These are phyloP conservation scores for Eremothecium sinecaudum DNA, from an alignment of 1,139 yeast species.

Conservation along the genomic window DNA sequence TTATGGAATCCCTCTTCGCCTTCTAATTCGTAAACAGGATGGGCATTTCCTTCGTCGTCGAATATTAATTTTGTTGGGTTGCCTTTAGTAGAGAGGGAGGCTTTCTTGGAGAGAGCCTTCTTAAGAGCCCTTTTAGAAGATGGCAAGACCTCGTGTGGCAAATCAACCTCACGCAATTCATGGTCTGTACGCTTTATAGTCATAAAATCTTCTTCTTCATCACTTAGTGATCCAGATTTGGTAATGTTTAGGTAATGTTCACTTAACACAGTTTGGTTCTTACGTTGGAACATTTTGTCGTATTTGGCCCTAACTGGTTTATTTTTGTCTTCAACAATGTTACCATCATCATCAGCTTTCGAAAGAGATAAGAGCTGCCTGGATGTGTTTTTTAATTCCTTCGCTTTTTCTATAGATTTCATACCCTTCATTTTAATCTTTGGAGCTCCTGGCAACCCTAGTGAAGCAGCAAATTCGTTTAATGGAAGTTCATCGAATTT, in stretches of 20 bases:
- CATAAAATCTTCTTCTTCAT: constrained; percentile 60
- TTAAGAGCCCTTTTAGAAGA: constrained; percentile 82
- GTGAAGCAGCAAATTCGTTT: constrained; percentile 74
- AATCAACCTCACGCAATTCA: constrained; percentile 50
- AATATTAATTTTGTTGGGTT: constrained; percentile 72
- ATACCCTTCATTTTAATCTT: constrained; percentile 63
- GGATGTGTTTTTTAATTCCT: constrained; percentile 75
- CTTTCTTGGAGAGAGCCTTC: constrained; percentile 80
- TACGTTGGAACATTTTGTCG: constrained; percentile 92
- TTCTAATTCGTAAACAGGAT: constrained; percentile 82
- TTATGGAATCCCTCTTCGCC: constrained; percentile 79
- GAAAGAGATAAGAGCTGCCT: constrained; percentile 53
- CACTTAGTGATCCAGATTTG: constrained; percentile 34
- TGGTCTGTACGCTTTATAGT: constrained; percentile 71
- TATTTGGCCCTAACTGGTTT: constrained; percentile 71
- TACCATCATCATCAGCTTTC: constrained; percentile 62
- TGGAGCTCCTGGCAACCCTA: constrained; percentile 96
- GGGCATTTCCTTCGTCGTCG: constrained; percentile 91
- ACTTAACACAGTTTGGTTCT: constrained; percentile 85
- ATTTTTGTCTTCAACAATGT: constrained; percentile 33
- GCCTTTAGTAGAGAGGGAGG: constrained; percentile 53
- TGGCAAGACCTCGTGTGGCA: constrained; percentile 51
- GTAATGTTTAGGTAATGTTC: constrained; percentile 77
- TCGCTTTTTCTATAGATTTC: constrained; percentile 38
- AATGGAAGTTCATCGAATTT: constrained; percentile 65